Conservation (phyloP, 176 grass and related monocot genomes). For the Musa beccarii region DNA sequence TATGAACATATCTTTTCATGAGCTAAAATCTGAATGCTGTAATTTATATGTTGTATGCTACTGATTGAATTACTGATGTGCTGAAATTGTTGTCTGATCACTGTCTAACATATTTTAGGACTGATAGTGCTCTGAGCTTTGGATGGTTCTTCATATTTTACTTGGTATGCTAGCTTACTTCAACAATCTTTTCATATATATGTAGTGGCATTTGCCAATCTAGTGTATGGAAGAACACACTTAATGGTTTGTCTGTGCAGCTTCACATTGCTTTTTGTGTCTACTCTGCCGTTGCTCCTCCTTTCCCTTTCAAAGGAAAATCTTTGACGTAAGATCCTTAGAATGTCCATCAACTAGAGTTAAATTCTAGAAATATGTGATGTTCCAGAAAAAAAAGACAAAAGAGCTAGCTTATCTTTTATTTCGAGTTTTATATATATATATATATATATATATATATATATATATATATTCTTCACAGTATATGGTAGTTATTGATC, state of each 20-base stretch:
- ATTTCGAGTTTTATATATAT: no score
- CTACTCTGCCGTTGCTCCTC: conserved; percentile 1
- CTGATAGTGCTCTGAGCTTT: conserved; percentile 87
- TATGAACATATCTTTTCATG: neutral
- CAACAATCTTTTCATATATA: conserved; percentile 17
- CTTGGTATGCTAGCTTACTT: conserved; percentile 36
- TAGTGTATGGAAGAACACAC: conserved; percentile 1
- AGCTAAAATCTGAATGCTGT: neutral
- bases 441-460: no score
- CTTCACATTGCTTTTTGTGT: conserved; percentile 14
- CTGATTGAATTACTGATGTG: no score
- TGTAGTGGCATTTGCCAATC: neutral
- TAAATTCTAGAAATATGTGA: no score
- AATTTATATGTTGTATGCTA: no score
- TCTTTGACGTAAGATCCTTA: conserved; percentile 9
- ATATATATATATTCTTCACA: no score
- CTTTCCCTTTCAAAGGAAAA: conserved; percentile 16
- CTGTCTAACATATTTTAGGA: conserved; percentile 37
- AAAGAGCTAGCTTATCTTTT: no score
- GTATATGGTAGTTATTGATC: no score
- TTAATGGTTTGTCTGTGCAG: neutral
- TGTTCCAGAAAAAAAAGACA: no score
- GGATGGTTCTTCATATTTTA: conserved; percentile 94
- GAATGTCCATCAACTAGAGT: no score
- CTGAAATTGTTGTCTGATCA: neutral